Conservation (phyloP, 2,329 filamentous ascomycete genomes). For the Aspergillus vadensis region DNA sequence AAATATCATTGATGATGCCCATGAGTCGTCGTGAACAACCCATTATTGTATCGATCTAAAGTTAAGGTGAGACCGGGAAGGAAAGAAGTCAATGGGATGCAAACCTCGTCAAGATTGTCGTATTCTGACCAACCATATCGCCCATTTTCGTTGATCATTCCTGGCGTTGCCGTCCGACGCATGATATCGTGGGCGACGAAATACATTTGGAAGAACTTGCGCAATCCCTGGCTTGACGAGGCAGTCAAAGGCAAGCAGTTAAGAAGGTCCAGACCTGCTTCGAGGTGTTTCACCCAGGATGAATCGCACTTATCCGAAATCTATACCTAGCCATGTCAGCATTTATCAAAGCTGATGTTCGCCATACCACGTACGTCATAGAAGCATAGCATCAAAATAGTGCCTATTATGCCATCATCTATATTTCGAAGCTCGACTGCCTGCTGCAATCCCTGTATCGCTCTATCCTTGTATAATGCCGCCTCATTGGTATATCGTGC, state of each 20-base stretch:
- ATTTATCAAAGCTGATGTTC: too few species aligned
- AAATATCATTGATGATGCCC: slow-evolving; percentile 28
- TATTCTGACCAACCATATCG: slow-evolving; percentile 24
- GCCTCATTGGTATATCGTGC: slow-evolving; percentile 27
- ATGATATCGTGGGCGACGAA: slow-evolving; percentile 40
- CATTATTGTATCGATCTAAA: slow-evolving; percentile 34
- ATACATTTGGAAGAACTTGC: slow-evolving; percentile 28
- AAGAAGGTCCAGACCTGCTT: slow-evolving; percentile 30
- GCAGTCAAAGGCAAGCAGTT: slow-evolving; percentile 7
- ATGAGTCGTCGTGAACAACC: slow-evolving; percentile 35
- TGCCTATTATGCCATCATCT: slow-evolving; percentile 29
- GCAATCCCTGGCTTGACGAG: slow-evolving; percentile 15
- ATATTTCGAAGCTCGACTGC: slow-evolving; percentile 20
- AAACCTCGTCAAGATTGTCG: slow-evolving; percentile 29
- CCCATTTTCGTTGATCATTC: not conserved
- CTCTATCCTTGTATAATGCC: slow-evolving; percentile 27
- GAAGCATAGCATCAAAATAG: slow-evolving; percentile 39
- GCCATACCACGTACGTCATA: slow-evolving; percentile 27
- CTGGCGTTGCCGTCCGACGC: slow-evolving; percentile 25
- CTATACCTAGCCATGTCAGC: slow-evolving; percentile 7
- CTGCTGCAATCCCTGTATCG: slow-evolving; percentile 28
- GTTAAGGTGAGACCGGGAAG: not conserved
- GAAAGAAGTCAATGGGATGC: not conserved
- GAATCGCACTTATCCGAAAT: slow-evolving; percentile 36
- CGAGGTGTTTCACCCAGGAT: slow-evolving; percentile 36